Percentiles rank a stretch among this genome's conserved stretches.
phyloP scores from a whole-genome alignment of 2,329 filamentous ascomycete species.

The Chalaropsis thielavioides region DNA sequence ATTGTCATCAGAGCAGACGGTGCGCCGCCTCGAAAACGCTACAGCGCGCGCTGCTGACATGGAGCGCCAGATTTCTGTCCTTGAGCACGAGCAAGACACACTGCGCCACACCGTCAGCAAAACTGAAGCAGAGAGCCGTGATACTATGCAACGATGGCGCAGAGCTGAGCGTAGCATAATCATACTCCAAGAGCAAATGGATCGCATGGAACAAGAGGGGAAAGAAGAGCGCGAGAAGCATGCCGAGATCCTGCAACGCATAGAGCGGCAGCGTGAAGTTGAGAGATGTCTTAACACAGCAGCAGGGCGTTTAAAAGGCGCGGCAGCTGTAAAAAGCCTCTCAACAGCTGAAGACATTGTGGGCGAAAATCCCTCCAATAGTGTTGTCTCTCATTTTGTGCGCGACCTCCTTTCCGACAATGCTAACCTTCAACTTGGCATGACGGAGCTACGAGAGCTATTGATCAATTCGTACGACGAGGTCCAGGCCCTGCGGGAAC shows the following conservation, averaged over 20 bases:
- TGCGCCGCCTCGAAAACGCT: constrained; percentile 59
- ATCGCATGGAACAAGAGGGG: constrained; percentile 74
- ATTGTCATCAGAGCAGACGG: constrained; percentile 60
- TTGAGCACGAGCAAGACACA: constrained; percentile 68
- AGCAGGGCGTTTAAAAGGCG: constrained; percentile 65
- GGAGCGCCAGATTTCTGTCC: constrained; percentile 61
- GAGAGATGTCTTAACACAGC: constrained; percentile 71
- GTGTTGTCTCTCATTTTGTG: constrained; percentile 88
- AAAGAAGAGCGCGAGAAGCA: constrained; percentile 68
- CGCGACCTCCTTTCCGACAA: constrained; percentile 93
- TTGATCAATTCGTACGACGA: constrained; percentile 85
- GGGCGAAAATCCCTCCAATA: constrained; percentile 23
- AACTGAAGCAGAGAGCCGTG: constrained; percentile 60
- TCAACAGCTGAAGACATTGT: not conserved
- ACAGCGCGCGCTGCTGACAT: constrained; percentile 62
- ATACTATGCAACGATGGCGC: constrained; percentile 70
- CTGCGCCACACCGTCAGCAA: constrained; percentile 53
- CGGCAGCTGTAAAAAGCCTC: constrained; percentile 55
- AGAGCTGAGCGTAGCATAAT: constrained; percentile 66
- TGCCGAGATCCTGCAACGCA: constrained; percentile 61
- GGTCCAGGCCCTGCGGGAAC: constrained; percentile 72
- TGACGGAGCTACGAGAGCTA: constrained; percentile 82
- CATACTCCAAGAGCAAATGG: constrained; percentile 73
- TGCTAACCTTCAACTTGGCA: constrained; percentile 79
- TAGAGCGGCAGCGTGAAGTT: constrained; percentile 70